Conservation (phyloP, 495 filamentous ascomycete species). For the Evansstolkia leycettana region DNA sequence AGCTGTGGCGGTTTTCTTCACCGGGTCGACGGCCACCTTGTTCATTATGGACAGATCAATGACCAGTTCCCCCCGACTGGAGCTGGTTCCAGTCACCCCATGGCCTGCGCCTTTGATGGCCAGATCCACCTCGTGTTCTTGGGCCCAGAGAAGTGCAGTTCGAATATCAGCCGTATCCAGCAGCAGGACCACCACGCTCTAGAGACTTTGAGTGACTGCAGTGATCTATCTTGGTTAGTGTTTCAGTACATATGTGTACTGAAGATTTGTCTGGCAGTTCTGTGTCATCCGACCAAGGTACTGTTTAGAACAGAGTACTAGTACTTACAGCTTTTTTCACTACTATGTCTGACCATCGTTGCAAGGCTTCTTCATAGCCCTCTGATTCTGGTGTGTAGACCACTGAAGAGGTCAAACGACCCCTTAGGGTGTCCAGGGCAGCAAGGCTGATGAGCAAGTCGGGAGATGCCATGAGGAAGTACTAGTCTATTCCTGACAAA, state of each 20-base stretch:
- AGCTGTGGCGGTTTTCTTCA: constrained; percentile 29
- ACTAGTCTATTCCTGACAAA: no score
- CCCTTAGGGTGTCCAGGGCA: constrained; percentile 13
- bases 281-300: no score
- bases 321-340: constrained; percentile 23
- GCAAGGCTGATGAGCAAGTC: constrained; percentile 5
- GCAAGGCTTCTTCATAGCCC: constrained; percentile 17
- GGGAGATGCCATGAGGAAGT: no score
- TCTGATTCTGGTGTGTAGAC: constrained; percentile 18
- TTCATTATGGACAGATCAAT: constrained; percentile 44
- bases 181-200: constrained; percentile 32
- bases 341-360: constrained; percentile 25
- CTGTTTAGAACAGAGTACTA: no score
- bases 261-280: no score
- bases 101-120: constrained; percentile 44
- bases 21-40: constrained; percentile 30
- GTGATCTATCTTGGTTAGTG: no score
- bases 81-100: constrained; percentile 35
- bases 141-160: constrained; percentile 29
- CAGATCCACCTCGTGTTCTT: constrained; percentile 29
- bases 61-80: constrained; percentile 35
- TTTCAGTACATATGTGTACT: no score
- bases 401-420: constrained; percentile 8
- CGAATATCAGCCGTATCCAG: constrained; percentile 23
- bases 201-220: no score